Percentiles rank a stretch among this genome's conserved stretches.
Evolutionary conservation across 2,329 filamentous ascomycete species (phyloP).

Genomic region (Leptodontidium sp.): DNA sequence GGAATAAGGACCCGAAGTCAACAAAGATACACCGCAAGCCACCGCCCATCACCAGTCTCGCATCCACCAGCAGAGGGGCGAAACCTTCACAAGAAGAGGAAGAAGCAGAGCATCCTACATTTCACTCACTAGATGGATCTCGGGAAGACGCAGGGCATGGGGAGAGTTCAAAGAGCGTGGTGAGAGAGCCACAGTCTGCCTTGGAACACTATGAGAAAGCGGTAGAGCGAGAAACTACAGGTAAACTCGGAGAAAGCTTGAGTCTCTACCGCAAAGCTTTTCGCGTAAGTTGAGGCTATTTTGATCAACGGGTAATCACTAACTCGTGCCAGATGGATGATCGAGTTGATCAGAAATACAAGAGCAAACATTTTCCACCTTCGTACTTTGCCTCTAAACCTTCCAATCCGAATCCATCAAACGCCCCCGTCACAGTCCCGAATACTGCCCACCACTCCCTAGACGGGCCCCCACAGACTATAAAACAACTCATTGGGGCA

Average conservation of each 20-base stretch:
- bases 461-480: constrained; percentile 61
- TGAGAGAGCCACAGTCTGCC: constrained; percentile 72
- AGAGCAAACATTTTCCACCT: constrained; percentile 87
- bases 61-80: constrained; percentile 23
- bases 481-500: constrained; percentile 75
- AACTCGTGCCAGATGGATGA: constrained; percentile 72
- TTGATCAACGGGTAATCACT: constrained; percentile 7
- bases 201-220: constrained; percentile 93
- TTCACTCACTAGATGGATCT: constrained; percentile 29
- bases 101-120: constrained; percentile 27
- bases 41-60: constrained; percentile 31
- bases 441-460: constrained; percentile 65
- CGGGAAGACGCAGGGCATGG: constrained; percentile 8
- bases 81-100: constrained; percentile 35
- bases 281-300: constrained; percentile 61
- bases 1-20: constrained; percentile 33
- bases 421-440: constrained; percentile 59
- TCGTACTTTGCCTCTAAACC: constrained; percentile 58
- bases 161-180: constrained; percentile 29
- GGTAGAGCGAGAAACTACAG: constrained; percentile 85
- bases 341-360: constrained; percentile 84
- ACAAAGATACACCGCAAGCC: constrained; percentile 36
- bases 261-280: constrained; percentile 90
- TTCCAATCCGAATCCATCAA: constrained; percentile 50
- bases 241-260: constrained; percentile 88